Base-by-base conservation (phyloP, 768 basidiomycete species). In the Neoboletus subvelutipes region DNA sequence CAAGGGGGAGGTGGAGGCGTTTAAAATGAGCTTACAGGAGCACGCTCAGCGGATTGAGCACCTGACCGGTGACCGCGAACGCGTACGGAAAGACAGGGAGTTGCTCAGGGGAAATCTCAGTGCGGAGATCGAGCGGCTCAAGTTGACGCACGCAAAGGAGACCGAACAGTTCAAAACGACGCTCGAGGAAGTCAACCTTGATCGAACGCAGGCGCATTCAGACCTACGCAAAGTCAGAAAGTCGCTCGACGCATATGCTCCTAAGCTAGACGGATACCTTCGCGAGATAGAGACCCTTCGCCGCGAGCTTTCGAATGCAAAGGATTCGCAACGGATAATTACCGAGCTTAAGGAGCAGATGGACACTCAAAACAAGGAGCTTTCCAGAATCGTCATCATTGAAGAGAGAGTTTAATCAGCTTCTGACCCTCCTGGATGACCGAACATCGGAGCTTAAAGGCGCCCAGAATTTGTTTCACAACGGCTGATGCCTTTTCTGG, bases 361-460 rank as follows among this genome's bases (percentile, higher is more conserved):
- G n/a, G 60, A 60, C 1, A 31, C 46, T 20, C 67, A 68, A 43
- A 48, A 11, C n/a, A 65, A 56, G 51, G 68, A 68, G 5, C 58
- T 70, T 41, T 9, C 43, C 24, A 53, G 3, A 70, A 31, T 72
- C 70, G 3, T 68, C 70, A 7, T 39, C 57, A 15, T 47, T 72
- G 47, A 68, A 60, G 41, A 70, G 55, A 45, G 67, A 72, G 40
- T 73, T 72, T 41, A 50, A 50, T 26, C 70, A 72, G 31, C 33
- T 73, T 17, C 9, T 18, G 42, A 55, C 64, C 11, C 58, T 80
- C 24, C 64, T 82, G 28, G 69, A 76, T 7, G 65, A 73, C 40
- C 75, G 80, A 36, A 77, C 77, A 5, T 65, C 72, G 37, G 78
- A 83, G 62, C 72, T 78, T 20, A 73, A 74, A 31, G 78, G 75